Base-by-base conservation (phyloP, 2,329 filamentous ascomycete genomes). In the Trichoderma aggressivum region DNA sequence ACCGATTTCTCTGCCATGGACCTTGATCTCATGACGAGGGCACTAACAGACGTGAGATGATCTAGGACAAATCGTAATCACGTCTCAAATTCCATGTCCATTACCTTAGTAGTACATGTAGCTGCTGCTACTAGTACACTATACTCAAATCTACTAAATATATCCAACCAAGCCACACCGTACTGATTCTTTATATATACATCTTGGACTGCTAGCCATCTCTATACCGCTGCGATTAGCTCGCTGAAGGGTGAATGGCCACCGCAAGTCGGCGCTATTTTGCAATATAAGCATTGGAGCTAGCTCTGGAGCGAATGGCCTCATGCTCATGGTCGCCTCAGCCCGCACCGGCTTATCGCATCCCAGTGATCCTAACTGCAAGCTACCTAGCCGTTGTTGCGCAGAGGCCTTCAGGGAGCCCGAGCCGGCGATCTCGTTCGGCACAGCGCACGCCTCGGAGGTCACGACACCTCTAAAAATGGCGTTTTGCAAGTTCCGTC, bases 261-360 rank as follows among this genome's bases (percentile, higher is more conserved):
- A 2, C 43, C 56, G 34, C 39, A 18, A 8, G 28, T 24, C n/a
- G 56, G 32, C 32, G 59, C 63, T 56, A 39, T 66, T 66, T 66
- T 66, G 47, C 43, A 28, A 21, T 66, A 21, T 66, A 21, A 66
- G 55, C 47, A 39, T 56, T 26, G 47, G 32, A 66, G 50, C 63
- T 66, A 56, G 36, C 39, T 43, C 39, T 43, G 39, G 39, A 7
- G 18, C 21, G 56, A 34, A 59, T 32, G 50, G 59, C 34, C 62
- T 34, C 63, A 53, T 12, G 32, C 62, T 34, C 63, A 53, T 12
- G 32, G 50, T 34, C 47, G 32, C 26, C 34, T 66, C 63, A 66
- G 63, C 63, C 63, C 63, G 63, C 63, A 56, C 32, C 50, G 50
- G 63, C 63, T 66, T 66, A 66, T 66, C 63, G 18, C 63, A 39